A percentile compares a stretch with the other conserved stretches of the same genome.
phyloP scores from a whole-genome alignment of 108 stramenopile species.

The Skeletonema tropicum region DNA sequence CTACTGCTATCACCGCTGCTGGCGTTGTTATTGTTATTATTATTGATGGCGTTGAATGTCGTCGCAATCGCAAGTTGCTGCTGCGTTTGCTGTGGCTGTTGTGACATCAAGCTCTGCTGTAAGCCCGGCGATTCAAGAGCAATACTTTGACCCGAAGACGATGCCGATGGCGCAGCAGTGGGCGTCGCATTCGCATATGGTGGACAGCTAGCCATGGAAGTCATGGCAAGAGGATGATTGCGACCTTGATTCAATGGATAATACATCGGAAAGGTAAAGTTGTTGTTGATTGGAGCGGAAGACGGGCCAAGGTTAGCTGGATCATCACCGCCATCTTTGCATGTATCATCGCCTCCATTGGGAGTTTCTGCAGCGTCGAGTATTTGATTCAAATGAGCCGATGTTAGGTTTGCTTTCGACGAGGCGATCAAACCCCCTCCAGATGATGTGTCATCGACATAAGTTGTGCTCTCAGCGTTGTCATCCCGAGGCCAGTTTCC shows the following conservation, averaged over 20 bases:
- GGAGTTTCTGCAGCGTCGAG: background rate
- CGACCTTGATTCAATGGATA: slow-evolving; percentile 6
- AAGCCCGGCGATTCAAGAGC: background rate
- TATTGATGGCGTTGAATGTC: background rate
- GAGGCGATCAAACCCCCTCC: background rate
- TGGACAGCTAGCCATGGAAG: slow-evolving; percentile 33
- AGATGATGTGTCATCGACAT: background rate
- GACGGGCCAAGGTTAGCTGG: background rate
- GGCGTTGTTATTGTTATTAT: slow-evolving; percentile 5
- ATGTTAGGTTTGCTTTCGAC: background rate
- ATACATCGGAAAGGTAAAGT: slow-evolving; percentile 4
- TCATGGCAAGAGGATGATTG: slow-evolving; percentile 39
- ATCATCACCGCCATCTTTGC: background rate
- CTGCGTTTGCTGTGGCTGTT: background rate
- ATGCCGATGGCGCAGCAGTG: background rate
- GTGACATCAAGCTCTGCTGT: background rate
- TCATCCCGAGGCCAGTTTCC: background rate
- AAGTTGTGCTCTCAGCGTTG: background rate
- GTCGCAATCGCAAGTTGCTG: background rate
- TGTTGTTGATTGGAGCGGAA: background rate
- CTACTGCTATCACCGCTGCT: background rate
- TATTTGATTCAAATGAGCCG: background rate
- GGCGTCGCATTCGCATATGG: background rate
- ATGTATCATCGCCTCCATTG: background rate
- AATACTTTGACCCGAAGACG: background rate